Evolutionary conservation across 139 green algal species (phyloP).

Genomic region (Nannochloris sp.): DNA sequence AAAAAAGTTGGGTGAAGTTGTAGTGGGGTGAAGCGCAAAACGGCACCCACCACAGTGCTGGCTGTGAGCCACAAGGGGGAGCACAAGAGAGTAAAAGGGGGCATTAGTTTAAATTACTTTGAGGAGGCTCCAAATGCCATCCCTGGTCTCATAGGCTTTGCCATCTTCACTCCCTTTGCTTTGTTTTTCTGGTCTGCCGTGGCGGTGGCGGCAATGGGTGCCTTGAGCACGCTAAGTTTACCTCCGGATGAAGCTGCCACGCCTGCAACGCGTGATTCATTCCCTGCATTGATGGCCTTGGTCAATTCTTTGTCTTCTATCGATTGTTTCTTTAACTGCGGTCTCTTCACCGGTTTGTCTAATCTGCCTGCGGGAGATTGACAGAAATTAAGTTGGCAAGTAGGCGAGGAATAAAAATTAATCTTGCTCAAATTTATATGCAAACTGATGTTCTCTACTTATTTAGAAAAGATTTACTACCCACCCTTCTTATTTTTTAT

Average conservation of each 20-base stretch:
- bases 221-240: slow-evolving; percentile 19
- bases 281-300: slow-evolving; percentile 25
- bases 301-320: slow-evolving; percentile 10
- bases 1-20: no score
- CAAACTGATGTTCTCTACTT: no score
- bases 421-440: no score
- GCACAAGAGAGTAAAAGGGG: no score
- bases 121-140: no score
- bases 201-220: slow-evolving; percentile 5
- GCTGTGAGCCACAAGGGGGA: no score
- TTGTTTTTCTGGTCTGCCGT: slow-evolving; percentile 2
- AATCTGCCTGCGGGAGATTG: slow-evolving; percentile 7
- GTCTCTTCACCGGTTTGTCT: slow-evolving; percentile 10
- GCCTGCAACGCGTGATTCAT: slow-evolving; percentile 11
- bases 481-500: background rate
- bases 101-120: no score
- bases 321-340: background rate
- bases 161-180: no score
- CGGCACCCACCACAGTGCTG: no score
- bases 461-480: no score
- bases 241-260: background rate
- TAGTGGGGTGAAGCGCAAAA: no score
- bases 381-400: background rate
- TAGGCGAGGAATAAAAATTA: background rate
- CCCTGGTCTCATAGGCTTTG: no score